These are phyloP conservation scores for Neurospora sp. DNA, from an alignment of 495 filamentous ascomycete species.

Conservation along the genomic window DNA sequence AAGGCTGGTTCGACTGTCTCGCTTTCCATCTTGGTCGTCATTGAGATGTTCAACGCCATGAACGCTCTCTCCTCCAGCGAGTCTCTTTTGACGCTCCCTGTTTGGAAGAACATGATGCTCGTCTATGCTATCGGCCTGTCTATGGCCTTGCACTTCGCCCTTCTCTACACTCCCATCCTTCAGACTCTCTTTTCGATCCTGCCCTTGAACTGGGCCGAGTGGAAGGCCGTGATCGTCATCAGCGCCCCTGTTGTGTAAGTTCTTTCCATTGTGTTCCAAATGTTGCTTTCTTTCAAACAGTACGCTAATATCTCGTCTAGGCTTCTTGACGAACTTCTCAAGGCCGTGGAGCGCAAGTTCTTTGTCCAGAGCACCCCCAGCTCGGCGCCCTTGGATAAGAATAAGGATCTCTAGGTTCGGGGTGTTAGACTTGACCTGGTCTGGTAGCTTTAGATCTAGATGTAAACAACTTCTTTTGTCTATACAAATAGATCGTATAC, in stretches of 20 bases:
- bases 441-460: background rate
- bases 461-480: background rate
- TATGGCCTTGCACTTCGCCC: constrained; percentile 92
- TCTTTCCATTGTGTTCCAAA: background rate
- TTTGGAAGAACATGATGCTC: constrained; percentile 96
- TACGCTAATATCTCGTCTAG: constrained; percentile 41
- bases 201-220: constrained; percentile 81
- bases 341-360: constrained; percentile 63
- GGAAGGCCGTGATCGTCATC: constrained; percentile 84
- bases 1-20: constrained; percentile 94
- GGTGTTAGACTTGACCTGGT: background rate
- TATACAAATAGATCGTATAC: background rate
- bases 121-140: constrained; percentile 89
- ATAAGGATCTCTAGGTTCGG: constrained; percentile 19
- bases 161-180: constrained; percentile 86
- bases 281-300: background rate
- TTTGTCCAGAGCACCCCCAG: constrained; percentile 32
- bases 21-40: constrained; percentile 83
- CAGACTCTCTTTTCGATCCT: constrained; percentile 86
- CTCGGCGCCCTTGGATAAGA: constrained; percentile 27
- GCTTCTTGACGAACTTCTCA: constrained; percentile 82
- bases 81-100: constrained; percentile 81
- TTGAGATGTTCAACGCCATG: constrained; percentile 99
- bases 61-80: constrained; percentile 95
- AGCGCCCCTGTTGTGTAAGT: constrained; percentile 92